Evolutionary conservation across 768 basidiomycete genomes (phyloP).

Genomic region (Agrocybe praecox): DNA sequence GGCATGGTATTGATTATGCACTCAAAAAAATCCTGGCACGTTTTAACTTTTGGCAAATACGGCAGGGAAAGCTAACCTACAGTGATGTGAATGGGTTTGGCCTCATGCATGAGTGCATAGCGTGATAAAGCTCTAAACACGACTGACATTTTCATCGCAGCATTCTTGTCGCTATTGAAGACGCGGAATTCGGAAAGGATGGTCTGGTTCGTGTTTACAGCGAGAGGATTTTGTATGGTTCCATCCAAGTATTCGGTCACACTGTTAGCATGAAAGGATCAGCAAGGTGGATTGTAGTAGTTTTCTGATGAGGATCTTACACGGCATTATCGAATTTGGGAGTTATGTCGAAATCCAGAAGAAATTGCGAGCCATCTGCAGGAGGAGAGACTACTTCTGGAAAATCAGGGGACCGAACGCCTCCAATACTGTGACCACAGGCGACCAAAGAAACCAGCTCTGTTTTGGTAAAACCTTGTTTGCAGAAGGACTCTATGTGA

Average conservation of each 20-base stretch:
- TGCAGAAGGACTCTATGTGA: constrained; percentile 32
- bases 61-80: constrained; percentile 11
- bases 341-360: constrained; percentile 30
- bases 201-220: constrained; percentile 32
- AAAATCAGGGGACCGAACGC: constrained; percentile 39
- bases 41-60: constrained; percentile 25
- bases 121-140: too few species aligned
- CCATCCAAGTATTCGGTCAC: constrained; percentile 39
- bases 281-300: neutral
- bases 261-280: constrained; percentile 16
- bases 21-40: constrained; percentile 35
- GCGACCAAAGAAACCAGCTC: constrained; percentile 46
- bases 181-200: constrained; percentile 40
- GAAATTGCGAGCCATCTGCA: constrained; percentile 14
- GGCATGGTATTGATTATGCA: constrained; percentile 47
- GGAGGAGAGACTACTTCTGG: constrained; percentile 31
- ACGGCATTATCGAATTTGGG: constrained; percentile 33
- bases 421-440: constrained; percentile 46
- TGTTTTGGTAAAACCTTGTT: constrained; percentile 35
- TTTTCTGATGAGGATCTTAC: constrained; percentile 17
- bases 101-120: too few species aligned
- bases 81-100: too few species aligned
- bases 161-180: constrained; percentile 39
- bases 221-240: constrained; percentile 39
- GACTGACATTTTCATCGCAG: constrained; percentile 37